A percentile compares a stretch with the other conserved stretches of the same genome.
These are phyloP conservation scores for Eimeria maxima DNA, from an alignment of 169 alveolate species.

Conservation along the genomic window DNA sequence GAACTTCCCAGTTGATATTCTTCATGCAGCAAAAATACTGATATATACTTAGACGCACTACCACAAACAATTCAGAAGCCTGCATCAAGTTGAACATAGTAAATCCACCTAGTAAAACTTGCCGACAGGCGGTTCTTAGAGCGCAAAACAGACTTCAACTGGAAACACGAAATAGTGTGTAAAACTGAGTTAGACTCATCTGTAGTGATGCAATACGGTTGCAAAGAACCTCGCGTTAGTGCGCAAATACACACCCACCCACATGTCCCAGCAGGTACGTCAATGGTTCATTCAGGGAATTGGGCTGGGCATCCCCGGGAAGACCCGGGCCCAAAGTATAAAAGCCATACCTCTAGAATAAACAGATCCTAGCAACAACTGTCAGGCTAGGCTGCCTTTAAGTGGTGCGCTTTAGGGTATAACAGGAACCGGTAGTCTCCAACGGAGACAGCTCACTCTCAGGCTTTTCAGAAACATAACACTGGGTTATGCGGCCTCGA, in stretches of 20 bases:
- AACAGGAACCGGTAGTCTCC: no score
- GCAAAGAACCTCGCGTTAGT: background rate
- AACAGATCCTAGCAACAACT: background rate
- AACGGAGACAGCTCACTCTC: no score
- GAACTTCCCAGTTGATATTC: background rate
- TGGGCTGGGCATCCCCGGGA: conserved; percentile 77
- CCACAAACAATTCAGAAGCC: background rate
- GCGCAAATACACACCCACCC: background rate
- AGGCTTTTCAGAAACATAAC: conserved; percentile 58
- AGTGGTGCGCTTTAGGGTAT: no score
- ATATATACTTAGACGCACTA: background rate
- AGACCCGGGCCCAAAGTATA: conserved; percentile 83
- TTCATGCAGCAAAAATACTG: background rate
- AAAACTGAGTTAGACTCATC: background rate
- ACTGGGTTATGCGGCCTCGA: conserved; percentile 16
- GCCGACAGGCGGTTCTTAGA: background rate
- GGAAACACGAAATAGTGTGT: background rate
- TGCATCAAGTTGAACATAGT: background rate
- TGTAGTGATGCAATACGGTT: background rate
- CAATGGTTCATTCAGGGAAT: conserved; percentile 83
- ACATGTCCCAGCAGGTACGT: background rate
- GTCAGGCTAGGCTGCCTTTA: no score
- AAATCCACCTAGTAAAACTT: background rate
- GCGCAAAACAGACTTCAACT: background rate
- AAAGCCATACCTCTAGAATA: conserved; percentile 73